phyloP scores from a whole-genome alignment of 345 rosid genomes.

The Eucalyptus regnans region DNA sequence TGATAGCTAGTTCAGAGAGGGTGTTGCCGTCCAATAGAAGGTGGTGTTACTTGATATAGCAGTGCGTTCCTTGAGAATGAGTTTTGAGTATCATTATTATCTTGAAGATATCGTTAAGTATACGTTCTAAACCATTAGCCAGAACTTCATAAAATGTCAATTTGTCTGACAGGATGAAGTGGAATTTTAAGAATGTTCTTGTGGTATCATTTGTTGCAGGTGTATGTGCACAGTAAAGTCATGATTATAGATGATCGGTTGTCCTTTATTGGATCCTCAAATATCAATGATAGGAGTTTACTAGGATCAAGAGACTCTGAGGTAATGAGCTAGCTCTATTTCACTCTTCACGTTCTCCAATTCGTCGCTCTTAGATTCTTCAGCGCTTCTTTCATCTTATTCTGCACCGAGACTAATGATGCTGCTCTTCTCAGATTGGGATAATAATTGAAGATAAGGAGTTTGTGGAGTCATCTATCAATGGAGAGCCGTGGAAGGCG shows the following conservation, averaged over 20 bases:
- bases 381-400: not conserved
- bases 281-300: conserved; percentile 82
- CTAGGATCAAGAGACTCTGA: conserved; percentile 96
- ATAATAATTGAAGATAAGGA: conserved; percentile 81
- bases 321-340: conserved; percentile 22
- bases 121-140: not conserved
- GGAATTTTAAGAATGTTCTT: not conserved
- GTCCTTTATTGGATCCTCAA: conserved; percentile 74
- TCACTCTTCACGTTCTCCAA: not conserved
- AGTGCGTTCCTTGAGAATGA: not conserved
- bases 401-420: not conserved
- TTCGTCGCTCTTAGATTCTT: not conserved
- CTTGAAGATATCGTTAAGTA: not conserved
- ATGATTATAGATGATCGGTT: conserved; percentile 71
- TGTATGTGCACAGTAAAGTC: conserved; percentile 91
- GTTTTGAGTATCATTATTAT: not conserved
- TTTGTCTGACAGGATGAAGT: not conserved
- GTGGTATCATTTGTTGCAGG: conserved; percentile 9
- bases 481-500: conserved; percentile 75
- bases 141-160: not conserved
- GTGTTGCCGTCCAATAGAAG: not conserved
- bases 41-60: not conserved
- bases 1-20: not conserved
- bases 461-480: conserved; percentile 60
- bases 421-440: conserved; percentile 48